Percentiles rank a stretch among this genome's conserved stretches.
These are phyloP conservation scores for Phytophthora pisi DNA, from an alignment of 352 stramenopile species.

Conservation along the genomic window DNA sequence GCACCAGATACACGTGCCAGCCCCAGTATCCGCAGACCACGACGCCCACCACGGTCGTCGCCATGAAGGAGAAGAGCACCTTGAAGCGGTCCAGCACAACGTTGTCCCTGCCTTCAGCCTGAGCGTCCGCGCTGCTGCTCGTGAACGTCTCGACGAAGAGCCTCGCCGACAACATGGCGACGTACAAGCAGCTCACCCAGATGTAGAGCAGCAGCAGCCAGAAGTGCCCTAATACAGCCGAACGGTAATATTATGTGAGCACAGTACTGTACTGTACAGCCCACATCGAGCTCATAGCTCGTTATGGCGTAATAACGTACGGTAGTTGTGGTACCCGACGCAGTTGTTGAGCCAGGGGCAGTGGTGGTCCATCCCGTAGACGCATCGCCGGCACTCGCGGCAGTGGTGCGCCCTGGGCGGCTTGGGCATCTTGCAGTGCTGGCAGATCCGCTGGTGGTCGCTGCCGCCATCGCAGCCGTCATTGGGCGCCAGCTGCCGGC, in stretches of 20 bases:
- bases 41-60: conserved; percentile 38
- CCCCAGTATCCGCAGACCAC: conserved; percentile 41
- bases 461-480: background rate
- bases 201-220: conserved; percentile 59
- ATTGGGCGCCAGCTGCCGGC: conserved; percentile 10
- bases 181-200: conserved; percentile 50
- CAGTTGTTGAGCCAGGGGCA: conserved; percentile 98
- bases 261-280: background rate
- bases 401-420: conserved; percentile 62
- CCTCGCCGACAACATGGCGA: conserved; percentile 36
- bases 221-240: conserved; percentile 39
- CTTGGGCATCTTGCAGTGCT: conserved; percentile 28
- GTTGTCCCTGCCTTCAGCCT: conserved; percentile 7
- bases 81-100: conserved; percentile 37
- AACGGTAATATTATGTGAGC: background rate
- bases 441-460: conserved; percentile 19
- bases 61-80: conserved; percentile 47
- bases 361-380: conserved; percentile 98
- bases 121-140: conserved; percentile 22
- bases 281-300: background rate
- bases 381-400: conserved; percentile 87
- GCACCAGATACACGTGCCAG: conserved; percentile 55
- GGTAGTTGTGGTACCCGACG: conserved; percentile 96
- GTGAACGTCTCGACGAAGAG: conserved; percentile 35
- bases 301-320: conserved; percentile 25